Percentiles rank a stretch among this genome's conserved stretches.
Conservation (phyloP, 306 rosid species). For the Bauhinia variegata region DNA sequence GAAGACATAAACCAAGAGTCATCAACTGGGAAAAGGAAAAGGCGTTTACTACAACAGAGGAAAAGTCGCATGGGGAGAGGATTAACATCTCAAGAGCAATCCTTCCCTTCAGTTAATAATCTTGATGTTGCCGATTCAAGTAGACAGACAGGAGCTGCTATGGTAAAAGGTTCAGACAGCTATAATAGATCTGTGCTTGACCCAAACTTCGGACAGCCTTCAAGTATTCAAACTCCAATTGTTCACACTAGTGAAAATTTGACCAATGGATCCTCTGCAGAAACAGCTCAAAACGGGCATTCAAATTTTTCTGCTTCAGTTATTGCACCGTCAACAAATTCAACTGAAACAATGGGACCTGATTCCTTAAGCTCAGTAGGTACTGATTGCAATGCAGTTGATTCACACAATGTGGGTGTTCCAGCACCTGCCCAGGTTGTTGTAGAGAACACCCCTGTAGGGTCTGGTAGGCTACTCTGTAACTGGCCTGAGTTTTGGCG, state of each 20-base stretch:
- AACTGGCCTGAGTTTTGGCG: slow-evolving; percentile 99
- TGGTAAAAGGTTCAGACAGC: slow-evolving; percentile 51
- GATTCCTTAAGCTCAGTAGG: slow-evolving; percentile 52
- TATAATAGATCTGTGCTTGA: slow-evolving; percentile 51
- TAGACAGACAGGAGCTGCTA: slow-evolving; percentile 57
- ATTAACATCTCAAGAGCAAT: slow-evolving; percentile 70
- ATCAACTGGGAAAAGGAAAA: slow-evolving; percentile 70
- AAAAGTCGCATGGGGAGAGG: slow-evolving; percentile 84
- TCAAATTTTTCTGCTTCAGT: slow-evolving; percentile 46
- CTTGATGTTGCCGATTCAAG: slow-evolving; percentile 67
- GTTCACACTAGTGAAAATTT: slow-evolving; percentile 59
- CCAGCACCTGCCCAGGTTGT: slow-evolving; percentile 99
- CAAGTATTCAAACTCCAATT: slow-evolving; percentile 60
- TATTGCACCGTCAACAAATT: slow-evolving; percentile 48
- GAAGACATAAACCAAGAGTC: slow-evolving; percentile 74
- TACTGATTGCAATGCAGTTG: slow-evolving; percentile 53
- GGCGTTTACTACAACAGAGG: slow-evolving; percentile 86
- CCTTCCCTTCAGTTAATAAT: slow-evolving; percentile 61
- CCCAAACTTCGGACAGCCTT: slow-evolving; percentile 59
- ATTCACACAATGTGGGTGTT: slow-evolving; percentile 66
- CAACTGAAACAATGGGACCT: slow-evolving; percentile 53
- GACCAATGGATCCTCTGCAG: slow-evolving; percentile 49
- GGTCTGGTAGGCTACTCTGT: slow-evolving; percentile 92
- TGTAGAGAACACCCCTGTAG: slow-evolving; percentile 95
- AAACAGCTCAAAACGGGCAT: slow-evolving; percentile 55